Conservation (phyloP, 108 stramenopile species). For the Cyclostephanos tholiformis region DNA sequence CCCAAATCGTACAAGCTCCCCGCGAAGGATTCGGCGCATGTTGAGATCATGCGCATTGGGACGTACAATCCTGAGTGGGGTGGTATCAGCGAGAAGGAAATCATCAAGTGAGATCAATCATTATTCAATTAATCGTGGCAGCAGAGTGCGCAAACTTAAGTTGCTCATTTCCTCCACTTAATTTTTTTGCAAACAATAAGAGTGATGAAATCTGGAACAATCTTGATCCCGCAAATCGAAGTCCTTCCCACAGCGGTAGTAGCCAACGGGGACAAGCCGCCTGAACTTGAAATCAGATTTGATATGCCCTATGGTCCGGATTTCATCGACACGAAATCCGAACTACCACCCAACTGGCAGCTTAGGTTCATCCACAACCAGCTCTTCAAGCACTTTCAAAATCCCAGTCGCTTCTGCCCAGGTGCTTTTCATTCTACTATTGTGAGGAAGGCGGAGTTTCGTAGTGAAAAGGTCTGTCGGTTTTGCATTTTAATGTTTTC, state of each 20-base stretch:
- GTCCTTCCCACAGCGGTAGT: constrained; percentile 85
- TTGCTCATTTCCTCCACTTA: not conserved
- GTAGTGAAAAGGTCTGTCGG: constrained; percentile 56
- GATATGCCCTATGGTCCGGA: constrained; percentile 76
- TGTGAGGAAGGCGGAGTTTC: constrained; percentile 86
- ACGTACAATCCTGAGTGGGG: constrained; percentile 85
- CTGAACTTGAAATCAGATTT: constrained; percentile 88
- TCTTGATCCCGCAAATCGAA: constrained; percentile 86
- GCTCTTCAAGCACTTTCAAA: constrained; percentile 72
- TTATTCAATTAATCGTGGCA: not conserved
- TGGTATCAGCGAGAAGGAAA: constrained; percentile 65
- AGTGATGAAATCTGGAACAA: constrained; percentile 67
- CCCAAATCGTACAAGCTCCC: constrained; percentile 80
- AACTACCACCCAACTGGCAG: constrained; percentile 81
- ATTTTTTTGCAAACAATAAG: constrained; percentile 3
- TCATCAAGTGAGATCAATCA: constrained; percentile 59
- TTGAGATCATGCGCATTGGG: constrained; percentile 88
- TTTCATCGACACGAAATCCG: constrained; percentile 51
- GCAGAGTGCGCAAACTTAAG: not conserved
- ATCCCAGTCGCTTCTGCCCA: constrained; percentile 82
- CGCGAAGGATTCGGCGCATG: constrained; percentile 83
- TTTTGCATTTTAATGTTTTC: not conserved
- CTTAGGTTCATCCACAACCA: constrained; percentile 89
- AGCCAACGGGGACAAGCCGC: constrained; percentile 77
- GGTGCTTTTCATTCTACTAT: constrained; percentile 90